phyloP scores from a whole-genome alignment of 805 yeast species.

The Komagataella mondaviorum region DNA sequence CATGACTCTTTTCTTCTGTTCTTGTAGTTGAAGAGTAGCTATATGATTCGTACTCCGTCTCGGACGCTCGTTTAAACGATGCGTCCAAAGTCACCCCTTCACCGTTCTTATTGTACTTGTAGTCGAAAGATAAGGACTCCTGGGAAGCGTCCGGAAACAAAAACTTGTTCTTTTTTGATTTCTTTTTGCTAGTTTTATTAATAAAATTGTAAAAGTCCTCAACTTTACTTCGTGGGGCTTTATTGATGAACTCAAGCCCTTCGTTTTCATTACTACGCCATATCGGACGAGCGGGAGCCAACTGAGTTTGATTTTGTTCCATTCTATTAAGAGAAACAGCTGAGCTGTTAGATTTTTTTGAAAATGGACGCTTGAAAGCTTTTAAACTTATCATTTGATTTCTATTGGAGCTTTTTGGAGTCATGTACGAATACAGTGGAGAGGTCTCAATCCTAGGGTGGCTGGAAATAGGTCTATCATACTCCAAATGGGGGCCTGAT shows the following conservation, averaged over 20 bases:
- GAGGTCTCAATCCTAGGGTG: neutral
- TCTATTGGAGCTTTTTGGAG: neutral
- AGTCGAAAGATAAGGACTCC: neutral
- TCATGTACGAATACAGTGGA: neutral
- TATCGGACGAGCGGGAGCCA: neutral
- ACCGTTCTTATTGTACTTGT: neutral
- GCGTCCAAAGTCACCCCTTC: neutral
- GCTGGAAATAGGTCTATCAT: neutral
- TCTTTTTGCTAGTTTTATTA: neutral
- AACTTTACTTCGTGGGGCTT: neutral
- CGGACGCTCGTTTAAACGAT: neutral
- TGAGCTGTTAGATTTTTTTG: neutral
- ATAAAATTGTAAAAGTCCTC: neutral
- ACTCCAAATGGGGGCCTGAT: neutral
- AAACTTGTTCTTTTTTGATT: neutral
- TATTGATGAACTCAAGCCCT: neutral
- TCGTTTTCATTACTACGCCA: neutral
- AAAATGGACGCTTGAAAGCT: neutral
- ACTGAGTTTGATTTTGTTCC: neutral
- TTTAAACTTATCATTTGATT: neutral
- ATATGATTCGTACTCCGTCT: neutral
- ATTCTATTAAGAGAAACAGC: neutral
- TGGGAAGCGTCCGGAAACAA: neutral
- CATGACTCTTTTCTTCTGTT: neutral
- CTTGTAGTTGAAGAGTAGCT: neutral